Evolutionary conservation across 2,329 filamentous ascomycete species (phyloP), one percentile per base, ranked within the genome.

Genomic region (Aureobasidium pullulans): DNA sequence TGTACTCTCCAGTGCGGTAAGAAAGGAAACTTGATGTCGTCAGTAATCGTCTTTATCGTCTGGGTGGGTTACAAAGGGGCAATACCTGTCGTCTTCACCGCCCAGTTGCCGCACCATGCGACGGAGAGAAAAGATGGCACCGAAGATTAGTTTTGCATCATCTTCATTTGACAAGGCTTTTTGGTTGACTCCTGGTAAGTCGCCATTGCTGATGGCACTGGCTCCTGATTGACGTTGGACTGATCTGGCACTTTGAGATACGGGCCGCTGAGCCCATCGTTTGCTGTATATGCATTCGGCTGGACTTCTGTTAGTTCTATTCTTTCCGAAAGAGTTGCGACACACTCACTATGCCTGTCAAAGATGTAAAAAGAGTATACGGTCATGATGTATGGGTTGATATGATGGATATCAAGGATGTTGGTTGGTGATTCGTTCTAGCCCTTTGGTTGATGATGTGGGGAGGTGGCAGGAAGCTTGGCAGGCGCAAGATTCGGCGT

Each of bases 341-440:
- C 19, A 19, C 19, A 43, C 57, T 36, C 81, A 96, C 94, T 96
- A 76, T 99, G 94, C 65, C 94, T 88, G 77, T 99, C 94, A 73
- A 99, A 99, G 72, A 99, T 96, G 81, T 96, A 96, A 77, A 99
- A 96, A 62, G 91, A 92, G 77, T 95, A 97, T 74, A 97, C 89
- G 62, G 88, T 86, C 94, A 99, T 97, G 71, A 67, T 78, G 73
- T 7, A 19, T 23, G 44, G 13, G 31, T 32, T 15, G 28, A 31
- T 5, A 2, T 15, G 44, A 32, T 7, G 19, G 34, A 36, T 44
- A 13, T 11, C 28, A 42, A 15, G 37, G 39, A 19, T 23, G 16
- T 42, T 28, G n/a, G n/a, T 36, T 43, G 29, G 32, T 42, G 39
- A 40, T 42, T 57, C 31, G 54, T 31, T 57, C 54, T 48, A 57